Evolutionary conservation across 768 basidiomycete species (phyloP), one percentile per base, ranked within the genome.

Genomic region (Phlebiopsis flavidoalba): DNA sequence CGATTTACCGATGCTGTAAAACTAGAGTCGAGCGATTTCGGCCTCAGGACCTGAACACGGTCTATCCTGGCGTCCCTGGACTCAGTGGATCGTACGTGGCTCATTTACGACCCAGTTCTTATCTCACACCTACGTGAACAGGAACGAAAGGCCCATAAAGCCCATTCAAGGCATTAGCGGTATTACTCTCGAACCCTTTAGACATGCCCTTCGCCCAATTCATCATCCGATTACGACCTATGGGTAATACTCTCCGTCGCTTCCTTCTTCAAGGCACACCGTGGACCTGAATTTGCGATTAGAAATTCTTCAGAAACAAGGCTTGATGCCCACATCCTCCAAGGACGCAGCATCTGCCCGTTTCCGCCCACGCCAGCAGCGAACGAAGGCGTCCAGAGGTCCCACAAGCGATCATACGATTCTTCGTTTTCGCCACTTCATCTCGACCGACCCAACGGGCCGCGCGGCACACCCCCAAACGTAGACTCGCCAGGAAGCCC

Each of bases 191-290:
- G 60, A 60, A n/a, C 46, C 53, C 60, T 4, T 26, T 24, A 3
- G 53, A 55, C 6, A 22, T 56, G 35, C 60, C 60, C 2, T 60
- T 48, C 35, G 60, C 53, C 46, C 1, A 45, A 19, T 14, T 60
- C 15, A 12, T 46, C 26, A 35, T 60, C 35, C 60, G 53, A n/a
- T 7, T 60, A 60, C 14, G 60, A 37, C 60, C 60, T 14, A 8
- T n/a, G 37, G 53, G 60, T 50, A 35, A 31, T n/a, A n/a, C 46
- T 31, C 6, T 3, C 3, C 26, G 6, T 31, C 26, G 26, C 26
- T 6, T 31, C 6, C 26, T 31, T 6, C 6, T 31, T 31, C n/a
- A n/a, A n/a, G n/a, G n/a, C n/a, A 31, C 26, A n/a, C 26, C 6
- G 6, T 31, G 6, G 2, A 31, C 6, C 6, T 31, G 26, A 31